Percentiles rank a stretch among this genome's conserved stretches.
phyloP scores from a whole-genome alignment of 2,329 filamentous ascomycete genomes.

The Xylaria sp. region DNA sequence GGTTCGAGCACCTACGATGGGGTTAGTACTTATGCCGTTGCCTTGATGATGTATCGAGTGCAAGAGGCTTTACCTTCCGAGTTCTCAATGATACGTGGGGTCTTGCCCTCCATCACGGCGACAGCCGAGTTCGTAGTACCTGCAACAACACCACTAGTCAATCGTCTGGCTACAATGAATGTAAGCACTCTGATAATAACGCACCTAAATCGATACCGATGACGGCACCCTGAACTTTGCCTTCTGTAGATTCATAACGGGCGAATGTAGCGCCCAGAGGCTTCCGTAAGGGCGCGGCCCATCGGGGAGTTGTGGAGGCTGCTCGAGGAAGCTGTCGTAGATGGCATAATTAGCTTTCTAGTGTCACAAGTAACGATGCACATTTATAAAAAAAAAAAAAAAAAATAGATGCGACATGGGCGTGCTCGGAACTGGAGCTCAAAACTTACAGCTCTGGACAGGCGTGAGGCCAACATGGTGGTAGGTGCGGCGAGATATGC shows the following conservation, averaged over 20 bases:
- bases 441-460: conserved; percentile 78
- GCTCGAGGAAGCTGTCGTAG: conserved; percentile 78
- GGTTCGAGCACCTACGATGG: conserved; percentile 77
- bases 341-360: conserved; percentile 33
- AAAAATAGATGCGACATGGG: neutral
- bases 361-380: neutral
- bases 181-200: conserved; percentile 47
- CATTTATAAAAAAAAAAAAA: too few relatives aligned
- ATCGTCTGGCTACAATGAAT: neutral
- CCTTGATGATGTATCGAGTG: conserved; percentile 28
- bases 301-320: conserved; percentile 73
- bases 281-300: conserved; percentile 74
- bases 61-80: conserved; percentile 75
- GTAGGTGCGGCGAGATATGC: conserved; percentile 39
- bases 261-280: conserved; percentile 79
- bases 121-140: conserved; percentile 97
- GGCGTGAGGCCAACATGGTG: conserved; percentile 78
- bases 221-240: conserved; percentile 93
- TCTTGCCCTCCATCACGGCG: conserved; percentile 96
- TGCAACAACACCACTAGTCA: conserved; percentile 47
- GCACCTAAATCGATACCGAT: conserved; percentile 97
- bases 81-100: conserved; percentile 97
- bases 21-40: conserved; percentile 33
- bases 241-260: conserved; percentile 81
- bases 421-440: neutral